phyloP scores from a whole-genome alignment of 148 eudicot species.

The Rhododendron mucronatum region DNA sequence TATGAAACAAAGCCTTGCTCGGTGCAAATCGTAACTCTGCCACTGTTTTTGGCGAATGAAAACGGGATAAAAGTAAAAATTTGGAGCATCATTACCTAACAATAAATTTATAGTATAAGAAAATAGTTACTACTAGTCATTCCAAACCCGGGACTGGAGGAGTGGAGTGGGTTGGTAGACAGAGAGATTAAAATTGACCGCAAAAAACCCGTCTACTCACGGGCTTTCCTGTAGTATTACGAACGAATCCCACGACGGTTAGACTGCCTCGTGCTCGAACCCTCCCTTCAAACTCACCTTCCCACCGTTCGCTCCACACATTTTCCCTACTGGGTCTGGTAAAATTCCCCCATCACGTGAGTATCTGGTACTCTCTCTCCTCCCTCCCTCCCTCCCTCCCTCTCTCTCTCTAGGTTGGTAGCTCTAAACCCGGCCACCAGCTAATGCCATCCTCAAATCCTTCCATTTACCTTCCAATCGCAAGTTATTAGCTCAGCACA shows the following conservation, averaged over 20 bases:
- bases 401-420: not conserved
- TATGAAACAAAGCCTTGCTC: no score
- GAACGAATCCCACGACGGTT: not conserved
- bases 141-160: no score
- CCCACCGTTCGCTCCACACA: not conserved
- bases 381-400: not conserved
- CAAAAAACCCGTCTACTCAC: not conserved
- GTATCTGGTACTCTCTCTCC: not conserved
- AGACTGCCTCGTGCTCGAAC: not conserved
- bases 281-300: slow-evolving; percentile 1
- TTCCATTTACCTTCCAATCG: not conserved
- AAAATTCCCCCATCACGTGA: not conserved
- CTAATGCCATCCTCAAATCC: not conserved
- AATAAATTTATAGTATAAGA: no score
- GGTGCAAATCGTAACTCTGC: no score
- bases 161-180: not conserved
- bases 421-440: not conserved
- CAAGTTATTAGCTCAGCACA: not conserved
- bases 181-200: not conserved
- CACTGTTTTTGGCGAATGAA: no score
- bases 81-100: no score
- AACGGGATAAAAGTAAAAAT: no score
- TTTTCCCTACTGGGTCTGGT: not conserved
- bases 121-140: no score
- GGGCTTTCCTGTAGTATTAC: not conserved